Conservation (phyloP, 352 stramenopile species). For the Phytophthora pistaciae region DNA sequence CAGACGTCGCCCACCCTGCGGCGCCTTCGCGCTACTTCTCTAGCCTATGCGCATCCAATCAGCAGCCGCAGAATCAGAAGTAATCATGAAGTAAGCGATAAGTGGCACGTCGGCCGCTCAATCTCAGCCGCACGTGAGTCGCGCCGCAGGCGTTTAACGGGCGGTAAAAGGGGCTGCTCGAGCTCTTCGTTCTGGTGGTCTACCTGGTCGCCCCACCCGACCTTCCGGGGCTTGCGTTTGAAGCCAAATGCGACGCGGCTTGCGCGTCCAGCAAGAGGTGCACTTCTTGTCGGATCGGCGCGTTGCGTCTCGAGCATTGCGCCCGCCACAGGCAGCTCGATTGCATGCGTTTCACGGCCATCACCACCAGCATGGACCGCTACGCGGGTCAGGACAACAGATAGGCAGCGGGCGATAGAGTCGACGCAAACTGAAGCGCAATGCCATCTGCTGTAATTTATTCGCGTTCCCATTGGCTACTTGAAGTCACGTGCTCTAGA, state of each 20-base stretch:
- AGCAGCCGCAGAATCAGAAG: neutral
- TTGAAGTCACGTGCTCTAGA: slow-evolving; percentile 20
- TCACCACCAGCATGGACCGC: neutral
- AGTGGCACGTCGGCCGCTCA: slow-evolving; percentile 6
- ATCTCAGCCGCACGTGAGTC: slow-evolving; percentile 41
- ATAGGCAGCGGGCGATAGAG: neutral
- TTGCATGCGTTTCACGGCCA: slow-evolving; percentile 17
- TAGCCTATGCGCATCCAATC: neutral
- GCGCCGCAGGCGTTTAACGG: slow-evolving; percentile 13
- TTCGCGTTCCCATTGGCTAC: slow-evolving; percentile 9
- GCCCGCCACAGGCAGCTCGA: slow-evolving; percentile 1
- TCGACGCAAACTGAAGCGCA: slow-evolving; percentile 35
- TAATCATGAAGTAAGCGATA: neutral
- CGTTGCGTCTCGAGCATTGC: slow-evolving; percentile 15
- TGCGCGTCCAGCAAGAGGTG: slow-evolving; percentile 11
- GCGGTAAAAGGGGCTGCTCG: slow-evolving; percentile 10
- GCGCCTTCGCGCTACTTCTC: neutral
- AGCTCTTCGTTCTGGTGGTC: slow-evolving; percentile 44
- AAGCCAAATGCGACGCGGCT: slow-evolving; percentile 1
- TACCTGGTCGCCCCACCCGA: neutral
- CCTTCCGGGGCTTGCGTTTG: neutral
- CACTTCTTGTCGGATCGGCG: slow-evolving; percentile 4
- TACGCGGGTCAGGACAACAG: slow-evolving; percentile 16
- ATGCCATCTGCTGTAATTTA: slow-evolving; percentile 30
- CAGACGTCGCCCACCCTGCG: slow-evolving; percentile 28